Evolutionary conservation across 192 early-diverging fungal species (phyloP), one percentile per base, ranked within the genome.

Genomic region (Geosiphon pyriformis): DNA sequence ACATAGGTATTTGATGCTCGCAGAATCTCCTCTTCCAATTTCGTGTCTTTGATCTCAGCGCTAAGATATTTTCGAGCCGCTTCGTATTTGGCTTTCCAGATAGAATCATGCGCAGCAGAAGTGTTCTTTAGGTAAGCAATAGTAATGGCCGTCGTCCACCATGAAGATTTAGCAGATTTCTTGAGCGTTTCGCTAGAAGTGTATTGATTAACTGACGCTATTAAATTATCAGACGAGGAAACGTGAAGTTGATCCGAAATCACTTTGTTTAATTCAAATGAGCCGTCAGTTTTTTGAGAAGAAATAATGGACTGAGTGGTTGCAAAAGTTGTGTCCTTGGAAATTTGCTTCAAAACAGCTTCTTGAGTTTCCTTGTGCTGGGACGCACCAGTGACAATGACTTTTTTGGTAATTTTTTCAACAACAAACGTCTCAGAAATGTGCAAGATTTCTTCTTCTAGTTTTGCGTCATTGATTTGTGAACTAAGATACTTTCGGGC

Each of bases 1-100:
- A 61, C 31, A 46, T 42, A 61, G 23, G 12, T 61, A n/a, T 26
- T 22, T 8, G 59, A 8, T 27, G 18, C 18, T 2, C 42, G 1
- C 18, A 42, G 23, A 42, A 61, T 15, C 17, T 61, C 59, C 6
- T 61, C 22, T 11, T 46, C 59, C 2, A 15, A 12, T 46, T 61
- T 37, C 29, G 31, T 0, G 25, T 61, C 32, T 12, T n/a, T n/a
- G 20, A 61, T 61, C 25, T 34, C 22, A 6, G n/a, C 20, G 15
- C 33, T 23, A 25, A 61, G 25, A 8, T 46, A 61, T 46, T 61
- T 1, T 8, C 8, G 37, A 15, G 59, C 32, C 42, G 22, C 42
- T 8, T 61, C 35, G n/a, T 61, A 61, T 34, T 42, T 46, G 20
- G 23, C 32, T 25, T 61, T 22, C 59, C 59, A 61, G 11, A 48